A percentile compares a stretch with the other conserved stretches of the same genome.
Evolutionary conservation across 106 monocot species (phyloP).

Genomic region (Acorus gramineus): DNA sequence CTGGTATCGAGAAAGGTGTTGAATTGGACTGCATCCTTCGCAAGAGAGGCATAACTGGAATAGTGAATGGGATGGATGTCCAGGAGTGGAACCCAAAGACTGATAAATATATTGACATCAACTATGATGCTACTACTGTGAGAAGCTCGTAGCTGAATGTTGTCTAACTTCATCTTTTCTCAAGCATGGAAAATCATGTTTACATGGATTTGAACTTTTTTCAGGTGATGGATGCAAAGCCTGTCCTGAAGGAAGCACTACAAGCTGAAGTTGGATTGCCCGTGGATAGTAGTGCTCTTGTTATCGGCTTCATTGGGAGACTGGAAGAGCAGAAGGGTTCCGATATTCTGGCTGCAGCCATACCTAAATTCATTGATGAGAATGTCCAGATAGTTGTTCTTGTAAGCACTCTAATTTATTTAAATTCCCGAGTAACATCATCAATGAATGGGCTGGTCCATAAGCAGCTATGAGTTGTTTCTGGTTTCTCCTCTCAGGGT

Average conservation of each 20-base stretch:
- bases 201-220: not conserved
- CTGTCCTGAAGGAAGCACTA: constrained; percentile 75
- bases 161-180: not conserved
- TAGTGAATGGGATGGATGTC: constrained; percentile 84
- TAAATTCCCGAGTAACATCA: not conserved
- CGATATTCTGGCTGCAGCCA: constrained; percentile 75
- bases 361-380: constrained; percentile 61
- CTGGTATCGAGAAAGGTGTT: constrained; percentile 50
- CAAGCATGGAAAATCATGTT: too few species aligned
- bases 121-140: constrained; percentile 73
- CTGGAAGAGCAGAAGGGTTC: constrained; percentile 98
- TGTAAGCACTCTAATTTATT: constrained; percentile 23
- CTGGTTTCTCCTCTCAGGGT: constrained; percentile 30
- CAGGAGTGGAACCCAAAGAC: constrained; percentile 67
- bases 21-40: constrained; percentile 50
- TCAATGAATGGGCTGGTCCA: not conserved
- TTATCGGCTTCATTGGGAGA: constrained; percentile 81
- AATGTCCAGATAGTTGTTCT: constrained; percentile 84
- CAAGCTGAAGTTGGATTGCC: constrained; percentile 90
- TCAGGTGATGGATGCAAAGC: constrained; percentile 75
- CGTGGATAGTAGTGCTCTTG: constrained; percentile 43
- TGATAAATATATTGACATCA: constrained; percentile 69
- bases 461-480: not conserved
- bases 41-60: constrained; percentile 35
- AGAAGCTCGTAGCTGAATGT: not conserved